Base-by-base conservation (phyloP, 75 land plant species). In the Cryptomeria japonica region DNA sequence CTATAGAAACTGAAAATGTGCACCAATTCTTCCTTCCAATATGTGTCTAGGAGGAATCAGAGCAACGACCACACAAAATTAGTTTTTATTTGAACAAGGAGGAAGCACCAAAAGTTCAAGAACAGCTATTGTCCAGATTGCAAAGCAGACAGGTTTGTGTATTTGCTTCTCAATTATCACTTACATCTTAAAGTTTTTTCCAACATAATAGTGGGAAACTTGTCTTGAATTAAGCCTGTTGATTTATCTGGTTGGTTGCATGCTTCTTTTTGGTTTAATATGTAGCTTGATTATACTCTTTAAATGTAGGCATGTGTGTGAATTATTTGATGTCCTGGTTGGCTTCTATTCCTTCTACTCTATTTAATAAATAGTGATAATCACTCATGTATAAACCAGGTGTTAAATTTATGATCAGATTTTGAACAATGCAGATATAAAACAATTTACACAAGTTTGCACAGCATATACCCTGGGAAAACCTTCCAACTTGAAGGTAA, bases 1-100 rank as follows among this genome's bases (percentile, higher is more conserved):
- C 76, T 34, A 34, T 32, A 34, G 37, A 75, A 75, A 75, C 7
- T 72, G 10, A 75, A 75, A 32, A 32, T 75, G 77, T 75, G 16
- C 13, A 34, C 37, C 77, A 75, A 44, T 3, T 34, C 34, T 34
- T 34, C 16, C 2, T 12, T 75, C 34, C 14, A 75, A 25, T 51
- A 51, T 85, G 68, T 85, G 14, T 85, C 31, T 61, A 91, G 92
- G 92, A 90, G 25, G 88, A 84, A 6, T 87, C 91, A 32, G 92
- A 91, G 31, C 91, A 87, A 77, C 88, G 92, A 18, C 92, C 92
- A 49, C 92, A 91, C 46, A 91, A 91, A 90, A 77, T 91, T 28
- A 91, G 92, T 32, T 91, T 87, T 80, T 61, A 87, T 51, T 87
- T 91, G 68, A 75, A 87, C 32, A 90, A 90, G 46, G 70, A 91